Percentiles rank a stretch among this genome's conserved stretches.
Conservation (phyloP, 257 asterid genomes). For the Schizonepeta tenuifolia region DNA sequence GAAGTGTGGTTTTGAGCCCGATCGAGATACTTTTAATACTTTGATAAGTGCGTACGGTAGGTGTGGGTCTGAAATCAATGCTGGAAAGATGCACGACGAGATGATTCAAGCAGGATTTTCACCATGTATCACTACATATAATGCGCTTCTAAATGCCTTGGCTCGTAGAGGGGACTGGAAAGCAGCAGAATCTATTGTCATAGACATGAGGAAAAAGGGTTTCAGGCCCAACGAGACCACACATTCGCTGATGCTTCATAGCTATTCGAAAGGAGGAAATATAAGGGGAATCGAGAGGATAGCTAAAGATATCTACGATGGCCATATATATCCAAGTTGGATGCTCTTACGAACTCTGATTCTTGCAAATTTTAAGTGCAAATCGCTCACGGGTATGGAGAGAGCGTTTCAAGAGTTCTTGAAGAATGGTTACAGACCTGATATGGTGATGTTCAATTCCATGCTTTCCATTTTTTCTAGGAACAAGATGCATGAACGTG, state of each 20-base stretch:
- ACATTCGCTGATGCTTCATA: slow-evolving; percentile 76
- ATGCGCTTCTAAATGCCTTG: slow-evolving; percentile 85
- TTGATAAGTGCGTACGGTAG: slow-evolving; percentile 90
- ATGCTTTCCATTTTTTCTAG: slow-evolving; percentile 80
- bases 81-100: slow-evolving; percentile 73
- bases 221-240: slow-evolving; percentile 89
- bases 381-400: slow-evolving; percentile 81
- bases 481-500: slow-evolving; percentile 81
- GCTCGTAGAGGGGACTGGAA: slow-evolving; percentile 87
- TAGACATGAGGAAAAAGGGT: slow-evolving; percentile 77
- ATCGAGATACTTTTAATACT: slow-evolving; percentile 84
- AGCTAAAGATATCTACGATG: slow-evolving; percentile 77
- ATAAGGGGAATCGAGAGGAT: slow-evolving; percentile 75
- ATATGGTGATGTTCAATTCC: slow-evolving; percentile 75
- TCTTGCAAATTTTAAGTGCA: slow-evolving; percentile 79
- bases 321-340: slow-evolving; percentile 92
- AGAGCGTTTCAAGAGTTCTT: slow-evolving; percentile 84
- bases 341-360: slow-evolving; percentile 80
- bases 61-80: slow-evolving; percentile 74
- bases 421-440: slow-evolving; percentile 81
- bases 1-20: slow-evolving; percentile 89
- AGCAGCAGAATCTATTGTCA: slow-evolving; percentile 67
- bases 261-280: slow-evolving; percentile 85
- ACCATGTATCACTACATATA: slow-evolving; percentile 81
- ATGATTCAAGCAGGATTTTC: slow-evolving; percentile 85